phyloP scores from a whole-genome alignment of 1,284 basidiomycete species.

The Phaffia rhodozyma region DNA sequence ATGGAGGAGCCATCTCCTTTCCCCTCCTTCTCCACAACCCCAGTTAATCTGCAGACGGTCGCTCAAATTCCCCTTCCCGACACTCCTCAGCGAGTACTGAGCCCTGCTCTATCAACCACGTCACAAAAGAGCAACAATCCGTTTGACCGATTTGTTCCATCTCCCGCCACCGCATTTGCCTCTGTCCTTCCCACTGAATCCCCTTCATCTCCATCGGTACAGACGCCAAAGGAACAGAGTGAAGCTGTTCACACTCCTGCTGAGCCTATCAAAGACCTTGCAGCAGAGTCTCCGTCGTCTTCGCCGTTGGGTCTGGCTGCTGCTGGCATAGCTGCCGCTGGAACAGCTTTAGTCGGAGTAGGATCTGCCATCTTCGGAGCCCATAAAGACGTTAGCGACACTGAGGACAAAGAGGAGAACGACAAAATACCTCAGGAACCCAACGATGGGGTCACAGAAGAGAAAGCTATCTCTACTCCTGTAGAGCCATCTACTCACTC shows the following conservation, averaged over 20 bases:
- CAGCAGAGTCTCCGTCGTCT: constrained; percentile 7
- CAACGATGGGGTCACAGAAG: constrained; percentile 10
- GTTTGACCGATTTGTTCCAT: constrained; percentile 57
- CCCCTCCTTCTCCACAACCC: constrained; percentile 32
- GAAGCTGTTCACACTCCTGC: constrained; percentile 24
- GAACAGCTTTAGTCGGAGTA: constrained; percentile 25
- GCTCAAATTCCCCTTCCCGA: constrained; percentile 54
- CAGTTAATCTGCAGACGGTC: constrained; percentile 40
- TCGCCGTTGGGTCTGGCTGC: constrained; percentile 8
- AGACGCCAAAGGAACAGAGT: not conserved
- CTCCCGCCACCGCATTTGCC: constrained; percentile 25
- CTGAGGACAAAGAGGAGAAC: constrained; percentile 16
- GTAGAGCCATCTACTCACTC: constrained; percentile 25
- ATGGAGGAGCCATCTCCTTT: constrained; percentile 43
- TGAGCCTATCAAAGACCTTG: constrained; percentile 20
- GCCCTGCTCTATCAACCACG: constrained; percentile 35
- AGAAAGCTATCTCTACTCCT: constrained; percentile 2
- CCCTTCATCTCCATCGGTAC: not conserved
- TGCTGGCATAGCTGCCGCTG: constrained; percentile 19
- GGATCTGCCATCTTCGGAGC: constrained; percentile 24
- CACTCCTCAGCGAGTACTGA: constrained; percentile 46
- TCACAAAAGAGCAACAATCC: constrained; percentile 76
- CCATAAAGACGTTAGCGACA: constrained; percentile 1
- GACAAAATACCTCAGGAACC: constrained; percentile 8
- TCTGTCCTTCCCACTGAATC: constrained; percentile 15